Base-by-base conservation (phyloP, 2,329 filamentous ascomycete genomes). In the Trichocomaceae sp. region DNA sequence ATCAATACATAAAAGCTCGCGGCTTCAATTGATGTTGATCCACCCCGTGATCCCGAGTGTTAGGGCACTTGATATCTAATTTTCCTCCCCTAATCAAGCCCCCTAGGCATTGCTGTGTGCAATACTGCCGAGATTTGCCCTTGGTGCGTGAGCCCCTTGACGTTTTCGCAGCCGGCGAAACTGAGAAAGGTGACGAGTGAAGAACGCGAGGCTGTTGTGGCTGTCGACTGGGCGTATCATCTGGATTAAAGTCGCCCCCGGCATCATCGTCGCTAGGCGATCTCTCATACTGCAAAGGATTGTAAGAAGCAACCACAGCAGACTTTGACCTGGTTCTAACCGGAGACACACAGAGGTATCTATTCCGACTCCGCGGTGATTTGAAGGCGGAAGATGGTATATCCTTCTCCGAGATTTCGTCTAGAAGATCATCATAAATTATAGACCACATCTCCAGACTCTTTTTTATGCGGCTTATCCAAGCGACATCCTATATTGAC, bases 81-180 rank as follows among this genome's bases (percentile, higher is more conserved):
- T 1, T 9, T 33, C 46, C 22, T 19, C 15, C 17, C 4, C 6
- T 3, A 23, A 5, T 9, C 12, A 48, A 48, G 46, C 46, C 46
- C 10, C 46, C 4, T n/a, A 48, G 46, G 22, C 46, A 48, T 12
- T 48, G 46, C 15, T 48, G 23, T n/a, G 46, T 5, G 19, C 9
- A 88, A 73, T 7, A 87, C 78, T 60, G 77, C 77, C 41, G 20
- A 10, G 45, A 41, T 15, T 48, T 45, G 60, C 60, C 41, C 52
- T 57, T 63, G n/a, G n/a, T n/a, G n/a, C n/a, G n/a, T n/a, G n/a
- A n/a, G n/a, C n/a, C n/a, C n/a, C n/a, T n/a, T n/a, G n/a, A n/a
- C n/a, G n/a, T n/a, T n/a, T n/a, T n/a, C n/a, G n/a, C n/a, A n/a
- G n/a, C n/a, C n/a, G n/a, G n/a, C n/a, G n/a, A n/a, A n/a, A n/a